Evolutionary conservation across 164 flowering plant genomes (phyloP).

Genomic region (Tetracentron sinense): DNA sequence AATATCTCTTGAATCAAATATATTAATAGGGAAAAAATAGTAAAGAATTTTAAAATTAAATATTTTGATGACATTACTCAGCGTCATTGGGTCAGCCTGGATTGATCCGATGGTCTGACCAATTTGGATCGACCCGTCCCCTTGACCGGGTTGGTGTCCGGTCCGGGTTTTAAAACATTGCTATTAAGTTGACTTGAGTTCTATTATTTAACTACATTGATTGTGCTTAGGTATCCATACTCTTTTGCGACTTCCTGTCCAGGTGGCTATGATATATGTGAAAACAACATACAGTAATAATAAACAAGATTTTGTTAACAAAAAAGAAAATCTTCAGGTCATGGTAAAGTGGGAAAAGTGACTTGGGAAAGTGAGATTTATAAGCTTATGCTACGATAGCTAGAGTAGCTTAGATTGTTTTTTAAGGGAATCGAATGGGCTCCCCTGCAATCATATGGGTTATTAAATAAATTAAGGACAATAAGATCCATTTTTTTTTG

Average conservation of each 20-base stretch:
- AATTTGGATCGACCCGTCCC: no score
- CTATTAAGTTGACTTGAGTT: slow-evolving; percentile 45
- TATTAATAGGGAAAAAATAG: no score
- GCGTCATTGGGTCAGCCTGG: no score
- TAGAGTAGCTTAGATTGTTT: slow-evolving; percentile 49
- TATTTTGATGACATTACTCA: no score
- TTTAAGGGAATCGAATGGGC: slow-evolving; percentile 26
- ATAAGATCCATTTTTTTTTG: neutral
- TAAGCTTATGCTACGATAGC: slow-evolving; percentile 56
- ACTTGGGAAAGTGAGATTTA: neutral
- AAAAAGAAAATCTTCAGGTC: no score
- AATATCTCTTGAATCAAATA: no score
- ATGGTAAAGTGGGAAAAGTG: neutral
- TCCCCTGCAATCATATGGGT: slow-evolving; percentile 45
- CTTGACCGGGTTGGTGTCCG: no score
- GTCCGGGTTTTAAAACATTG: no score
- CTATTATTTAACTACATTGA: slow-evolving; percentile 63
- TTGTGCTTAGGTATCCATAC: slow-evolving; percentile 74
- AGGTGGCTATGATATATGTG: slow-evolving; percentile 67
- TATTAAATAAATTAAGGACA: neutral
- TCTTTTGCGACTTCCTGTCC: slow-evolving; percentile 81
- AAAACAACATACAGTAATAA: slow-evolving; percentile 10
- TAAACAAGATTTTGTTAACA: neutral
- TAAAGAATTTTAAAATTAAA: no score
- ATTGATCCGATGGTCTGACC: no score